Percentiles rank a stretch among this genome's conserved stretches.
Evolutionary conservation across 345 rosid species (phyloP).

Genomic region (Eucalyptus curtisii): DNA sequence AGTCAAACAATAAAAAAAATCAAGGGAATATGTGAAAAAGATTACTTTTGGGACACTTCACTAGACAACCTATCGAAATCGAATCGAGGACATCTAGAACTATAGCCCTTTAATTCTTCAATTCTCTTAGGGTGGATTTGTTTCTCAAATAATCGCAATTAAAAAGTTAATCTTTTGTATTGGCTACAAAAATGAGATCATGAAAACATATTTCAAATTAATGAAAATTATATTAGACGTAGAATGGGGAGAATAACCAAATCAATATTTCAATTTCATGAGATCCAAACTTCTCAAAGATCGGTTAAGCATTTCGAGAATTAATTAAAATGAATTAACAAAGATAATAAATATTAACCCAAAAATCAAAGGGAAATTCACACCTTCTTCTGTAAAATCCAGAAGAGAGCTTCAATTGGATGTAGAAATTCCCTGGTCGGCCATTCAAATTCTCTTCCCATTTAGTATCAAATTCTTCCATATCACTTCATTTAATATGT

Average conservation of each 20-base stretch:
- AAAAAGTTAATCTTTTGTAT: neutral
- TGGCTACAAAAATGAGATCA: neutral
- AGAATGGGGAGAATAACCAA: neutral
- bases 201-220: too few species aligned
- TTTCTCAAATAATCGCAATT: neutral
- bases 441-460: neutral
- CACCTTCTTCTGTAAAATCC: neutral
- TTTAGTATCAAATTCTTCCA: neutral
- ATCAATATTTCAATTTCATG: neutral
- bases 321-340: neutral
- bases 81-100: neutral
- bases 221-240: neutral
- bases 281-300: neutral
- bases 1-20: neutral
- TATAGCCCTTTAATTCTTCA: neutral
- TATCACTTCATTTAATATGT: neutral
- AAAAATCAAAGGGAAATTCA: neutral
- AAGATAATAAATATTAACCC: neutral
- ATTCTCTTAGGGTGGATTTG: neutral
- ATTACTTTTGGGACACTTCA: neutral
- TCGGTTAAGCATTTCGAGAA: neutral
- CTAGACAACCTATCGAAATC: neutral
- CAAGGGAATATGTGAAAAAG: neutral
- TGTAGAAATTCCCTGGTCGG: neutral
- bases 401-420: neutral